These are phyloP conservation scores for Annulohypoxylon nitens DNA, from an alignment of 495 filamentous ascomycete species.

Conservation along the genomic window DNA sequence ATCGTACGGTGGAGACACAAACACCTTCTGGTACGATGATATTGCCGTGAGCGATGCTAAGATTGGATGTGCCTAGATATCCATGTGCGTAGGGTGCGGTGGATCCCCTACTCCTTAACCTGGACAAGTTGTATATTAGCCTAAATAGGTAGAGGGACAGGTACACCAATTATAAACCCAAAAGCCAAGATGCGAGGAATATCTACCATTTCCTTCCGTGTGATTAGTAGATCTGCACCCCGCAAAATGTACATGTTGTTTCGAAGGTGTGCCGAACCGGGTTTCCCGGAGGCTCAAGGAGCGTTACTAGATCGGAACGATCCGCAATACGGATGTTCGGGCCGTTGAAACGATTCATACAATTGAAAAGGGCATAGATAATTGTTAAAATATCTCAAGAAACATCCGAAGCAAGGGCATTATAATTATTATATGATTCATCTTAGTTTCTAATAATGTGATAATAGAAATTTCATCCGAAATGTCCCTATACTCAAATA, in stretches of 20 bases:
- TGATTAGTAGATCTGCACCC: conserved; percentile 3
- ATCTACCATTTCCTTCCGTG: not conserved
- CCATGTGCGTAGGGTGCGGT: not conserved
- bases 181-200: not conserved
- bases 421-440: no score
- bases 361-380: not conserved
- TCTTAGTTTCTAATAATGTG: no score
- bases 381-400: not conserved
- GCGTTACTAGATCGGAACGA: conserved; percentile 2
- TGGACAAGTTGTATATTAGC: conserved; percentile 10
- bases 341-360: not conserved
- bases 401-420: no score
- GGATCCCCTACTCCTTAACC: conserved; percentile 6
- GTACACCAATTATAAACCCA: conserved; percentile 8
- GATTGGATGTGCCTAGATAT: conserved; percentile 57
- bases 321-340: conserved; percentile 3
- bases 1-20: conserved; percentile 67
- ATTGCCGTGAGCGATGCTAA: conserved; percentile 59
- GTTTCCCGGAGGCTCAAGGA: conserved; percentile 11
- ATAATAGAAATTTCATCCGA: no score
- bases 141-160: conserved; percentile 18
- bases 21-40: conserved; percentile 72
- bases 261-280: not conserved
- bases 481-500: no score
- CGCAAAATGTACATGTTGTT: not conserved